Base-by-base conservation (phyloP, 208 protist species). In the Lotmaria passim region DNA sequence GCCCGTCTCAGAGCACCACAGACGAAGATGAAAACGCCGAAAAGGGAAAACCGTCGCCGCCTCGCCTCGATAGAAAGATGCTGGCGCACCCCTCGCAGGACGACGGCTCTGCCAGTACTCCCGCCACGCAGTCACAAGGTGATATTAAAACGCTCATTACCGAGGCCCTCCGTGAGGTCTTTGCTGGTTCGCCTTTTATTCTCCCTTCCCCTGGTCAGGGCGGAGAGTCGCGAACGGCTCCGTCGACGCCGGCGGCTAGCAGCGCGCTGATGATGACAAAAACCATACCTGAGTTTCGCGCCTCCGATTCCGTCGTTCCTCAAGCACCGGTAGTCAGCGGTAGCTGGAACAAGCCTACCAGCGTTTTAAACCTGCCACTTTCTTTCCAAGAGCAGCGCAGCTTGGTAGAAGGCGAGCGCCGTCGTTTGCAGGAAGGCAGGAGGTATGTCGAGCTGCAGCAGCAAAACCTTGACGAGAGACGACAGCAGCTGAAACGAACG, bases 101-200 rank as follows among this genome's bases (percentile, higher is more conserved):
- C 21, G 64, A 71, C 8, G 33, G 30, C 21, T 17, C 52, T 21
- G 31, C 48, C 19, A 48, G 43, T 28, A 50, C n/a, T 7, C 26
- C 50, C 52, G 58, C 26, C 19, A 38, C 50, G 4, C 44, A 64
- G 15, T 28, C 70, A 24, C 70, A 53, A 36, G 53, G 50, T 28
- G 80, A 91, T 61, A 80, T 94, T 34, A 84, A 87, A 28, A 70
- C 73, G 51, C 61, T 85, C 47, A 59, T 94, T n/a, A 91, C 80
- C 14, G 86, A 90, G 44, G 79, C 82, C 36, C 75, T 94, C 41
- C 76, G 80, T 31, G 75, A 86, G 55, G 76, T 89, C 1, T 89
- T 94, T 73, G 64, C 78, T 3, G 82, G 76, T 26, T 90, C 82
- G 24, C 84, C 86, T 2, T 90, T 87, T 60, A 90, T 82, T 58